Conservation (phyloP, 768 basidiomycete genomes). For the Trametes cingulata region DNA sequence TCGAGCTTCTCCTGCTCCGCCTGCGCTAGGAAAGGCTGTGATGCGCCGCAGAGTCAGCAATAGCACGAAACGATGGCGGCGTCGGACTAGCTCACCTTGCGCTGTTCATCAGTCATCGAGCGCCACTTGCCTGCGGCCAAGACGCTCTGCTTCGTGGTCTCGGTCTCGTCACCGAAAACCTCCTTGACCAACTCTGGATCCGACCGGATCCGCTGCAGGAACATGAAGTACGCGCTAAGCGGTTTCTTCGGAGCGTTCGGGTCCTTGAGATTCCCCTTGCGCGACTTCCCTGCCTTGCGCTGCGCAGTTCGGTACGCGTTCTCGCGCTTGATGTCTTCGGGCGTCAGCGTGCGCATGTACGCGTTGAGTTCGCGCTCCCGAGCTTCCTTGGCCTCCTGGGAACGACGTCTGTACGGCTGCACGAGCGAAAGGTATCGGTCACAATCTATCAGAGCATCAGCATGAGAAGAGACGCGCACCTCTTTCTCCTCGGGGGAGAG, state of each 20-base stretch:
- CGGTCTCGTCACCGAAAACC: conserved; percentile 87
- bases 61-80: not conserved
- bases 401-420: conserved; percentile 84
- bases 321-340: conserved; percentile 93
- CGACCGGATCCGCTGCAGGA: conserved; percentile 86
- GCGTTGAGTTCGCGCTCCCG: conserved; percentile 79
- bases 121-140: conserved; percentile 93
- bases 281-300: conserved; percentile 88
- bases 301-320: conserved; percentile 90
- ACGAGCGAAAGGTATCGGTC: conserved; percentile 25
- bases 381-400: conserved; percentile 80
- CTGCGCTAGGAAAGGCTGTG: conserved; percentile 86
- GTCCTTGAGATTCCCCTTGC: conserved; percentile 94
- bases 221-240: conserved; percentile 93
- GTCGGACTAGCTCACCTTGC: conserved; percentile 60
- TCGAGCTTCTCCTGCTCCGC: conserved; percentile 96
- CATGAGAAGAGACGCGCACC: conserved; percentile 44
- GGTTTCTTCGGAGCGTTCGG: conserved; percentile 97
- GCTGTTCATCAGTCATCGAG: conserved; percentile 89
- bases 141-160: conserved; percentile 94
- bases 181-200: conserved; percentile 71
- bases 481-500: conserved; percentile 82
- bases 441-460: conserved; percentile 24
- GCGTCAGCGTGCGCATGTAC: conserved; percentile 87
- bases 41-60: conserved; percentile 16